Evolutionary conservation across 2,329 filamentous ascomycete species (phyloP).

Genomic region (Stagonosporopsis cucurbitacearum): DNA sequence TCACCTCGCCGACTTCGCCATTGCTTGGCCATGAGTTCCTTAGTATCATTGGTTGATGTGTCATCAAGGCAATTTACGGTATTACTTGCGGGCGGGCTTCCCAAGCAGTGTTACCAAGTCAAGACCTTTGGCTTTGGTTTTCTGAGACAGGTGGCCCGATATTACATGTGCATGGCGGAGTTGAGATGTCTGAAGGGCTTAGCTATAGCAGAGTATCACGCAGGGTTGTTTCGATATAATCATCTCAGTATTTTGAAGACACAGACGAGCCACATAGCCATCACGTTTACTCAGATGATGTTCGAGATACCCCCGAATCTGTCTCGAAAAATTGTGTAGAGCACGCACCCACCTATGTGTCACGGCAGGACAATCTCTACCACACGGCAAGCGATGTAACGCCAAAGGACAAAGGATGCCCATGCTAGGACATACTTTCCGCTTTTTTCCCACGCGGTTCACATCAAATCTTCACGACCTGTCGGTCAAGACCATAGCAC

Average conservation of each 20-base stretch:
- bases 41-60: neutral
- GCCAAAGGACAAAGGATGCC: neutral
- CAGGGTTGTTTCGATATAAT: conserved; percentile 1
- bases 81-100: neutral
- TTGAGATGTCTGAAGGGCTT: neutral
- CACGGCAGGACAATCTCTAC: neutral
- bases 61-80: neutral
- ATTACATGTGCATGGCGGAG: conserved; percentile 7
- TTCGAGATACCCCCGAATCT: neutral
- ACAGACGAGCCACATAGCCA: neutral
- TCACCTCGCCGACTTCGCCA: neutral
- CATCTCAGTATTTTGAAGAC: neutral
- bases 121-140: neutral
- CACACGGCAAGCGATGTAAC: neutral
- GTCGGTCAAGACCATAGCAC: neutral
- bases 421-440: neutral
- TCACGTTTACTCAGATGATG: too few species aligned
- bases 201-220: conserved; percentile 1
- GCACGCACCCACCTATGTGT: neutral
- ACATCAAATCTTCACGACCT: neutral
- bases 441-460: neutral
- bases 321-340: neutral
- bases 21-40: neutral
- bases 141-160: conserved; percentile 17
- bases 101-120: conserved; percentile 1